These are phyloP conservation scores for Adansonia digitata DNA, from an alignment of 345 rosid species.

Conservation along the genomic window DNA sequence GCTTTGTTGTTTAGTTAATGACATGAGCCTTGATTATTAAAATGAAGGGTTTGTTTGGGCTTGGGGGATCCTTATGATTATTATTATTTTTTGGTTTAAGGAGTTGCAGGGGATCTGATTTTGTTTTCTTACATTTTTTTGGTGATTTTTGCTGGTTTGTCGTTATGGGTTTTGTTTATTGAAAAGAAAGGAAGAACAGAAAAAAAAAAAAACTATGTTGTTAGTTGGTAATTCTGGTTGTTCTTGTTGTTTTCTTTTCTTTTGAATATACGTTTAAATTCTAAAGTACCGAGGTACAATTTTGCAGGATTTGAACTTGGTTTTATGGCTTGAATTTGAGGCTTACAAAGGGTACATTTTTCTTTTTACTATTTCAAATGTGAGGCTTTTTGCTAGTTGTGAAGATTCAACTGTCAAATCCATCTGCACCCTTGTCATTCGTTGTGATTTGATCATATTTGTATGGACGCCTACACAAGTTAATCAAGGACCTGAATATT, in stretches of 20 bases:
- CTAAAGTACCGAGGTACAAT: constrained; percentile 2
- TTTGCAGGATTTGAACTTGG: constrained; percentile 20
- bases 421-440: constrained; percentile 11
- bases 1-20: constrained; percentile 19
- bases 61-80: background rate
- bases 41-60: constrained; percentile 3
- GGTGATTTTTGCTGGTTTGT: background rate
- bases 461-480: constrained; percentile 21
- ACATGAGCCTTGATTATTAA: background rate
- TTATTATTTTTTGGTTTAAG: background rate
- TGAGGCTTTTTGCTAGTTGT: background rate
- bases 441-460: constrained; percentile 20
- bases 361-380: constrained; percentile 4
- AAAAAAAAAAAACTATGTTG: background rate
- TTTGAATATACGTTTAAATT: background rate
- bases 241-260: background rate
- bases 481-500: constrained; percentile 5
- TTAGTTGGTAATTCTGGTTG: constrained; percentile 5
- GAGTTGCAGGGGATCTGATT: background rate
- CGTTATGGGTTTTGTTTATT: constrained; percentile 7
- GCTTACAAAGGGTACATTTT: constrained; percentile 16
- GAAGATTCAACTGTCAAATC: constrained; percentile 23
- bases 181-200: background rate
- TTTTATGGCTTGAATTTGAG: constrained; percentile 21
- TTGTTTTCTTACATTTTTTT: background rate